Evolutionary conservation across 345 rosid genomes (phyloP), one percentile per base, ranked within the genome.

Genomic region (Melaleuca alternifolia): DNA sequence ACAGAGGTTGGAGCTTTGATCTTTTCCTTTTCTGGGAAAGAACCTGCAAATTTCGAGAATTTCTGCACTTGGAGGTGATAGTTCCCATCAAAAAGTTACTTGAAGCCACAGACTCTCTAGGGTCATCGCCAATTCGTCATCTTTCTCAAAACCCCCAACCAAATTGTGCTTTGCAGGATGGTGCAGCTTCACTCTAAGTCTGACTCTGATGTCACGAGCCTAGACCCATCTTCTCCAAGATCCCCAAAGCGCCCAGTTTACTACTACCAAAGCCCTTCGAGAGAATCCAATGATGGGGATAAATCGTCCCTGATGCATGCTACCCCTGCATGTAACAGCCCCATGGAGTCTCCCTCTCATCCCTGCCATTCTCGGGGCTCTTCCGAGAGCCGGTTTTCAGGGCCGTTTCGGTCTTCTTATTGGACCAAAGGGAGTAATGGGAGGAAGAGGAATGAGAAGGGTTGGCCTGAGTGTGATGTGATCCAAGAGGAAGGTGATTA

Each of bases 271-370:
- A 94, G 95, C 89, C 99, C 98, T 56, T 95, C 98, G 28, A 91
- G 96, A 85, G 99, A 96, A 86, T 96, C 98, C 37, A 93, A 93
- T 61, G 97, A 96, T 87, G 97, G 94, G 30, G 98, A 95, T 87
- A 95, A 95, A 92, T 94, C 96, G n/a, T 93, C 95, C 50, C 85
- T 93, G 23, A 88, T 93, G 87, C 96, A 91, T 21, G 93, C 95
- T n/a, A 91, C 95, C 28, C 92, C 94, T 1, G 90, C 92, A 62
- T 91, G 90, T 54, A 89, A 89, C 89, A 92, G 94, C 84, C 98
- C 96, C 51, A 87, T 91, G 61, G 98, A 96, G 86, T 95, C 99
- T 20, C 98, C 99, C 16, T 96, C 99, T 8, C 94, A 93, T 88
- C 94, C 93, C 3, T 96, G 98, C 10, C 92, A 87, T 87, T 94